Base-by-base conservation (phyloP, 108 stramenopile genomes). In the Cyclostephanos tholiformis region DNA sequence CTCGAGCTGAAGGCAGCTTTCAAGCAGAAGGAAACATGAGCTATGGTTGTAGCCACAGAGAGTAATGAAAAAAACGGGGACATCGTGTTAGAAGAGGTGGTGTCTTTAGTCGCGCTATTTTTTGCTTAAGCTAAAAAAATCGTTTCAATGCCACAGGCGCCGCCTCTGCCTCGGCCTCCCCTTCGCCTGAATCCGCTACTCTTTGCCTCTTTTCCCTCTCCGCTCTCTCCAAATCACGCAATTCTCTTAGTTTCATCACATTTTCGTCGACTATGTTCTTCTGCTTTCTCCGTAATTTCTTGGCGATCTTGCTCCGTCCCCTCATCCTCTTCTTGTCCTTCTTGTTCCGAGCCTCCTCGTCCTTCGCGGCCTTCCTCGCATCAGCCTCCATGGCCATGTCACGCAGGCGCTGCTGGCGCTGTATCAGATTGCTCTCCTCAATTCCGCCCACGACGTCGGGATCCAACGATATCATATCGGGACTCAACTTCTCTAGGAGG, bases 401-500 rank as follows among this genome's bases (percentile, higher is more conserved):
- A 55, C 85, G 48, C 73, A 85, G 46, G 48, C 95, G 77, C 74
- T 89, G 88, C 20, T 56, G 77, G 29, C 85, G 76, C 46, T 71
- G 67, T 32, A 90, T 87, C 10, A 79, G 65, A 58, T 88, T 85
- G 52, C 81, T 82, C 50, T 83, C 89, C 77, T 97, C 97, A 23
- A 98, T 87, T 30, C 82, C 84, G 17, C 96, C 97, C 49, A 99
- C 88, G 13, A 76, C 87, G 46, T 90, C 82, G 9, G 97, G 95
- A 84, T 98, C 96, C 26, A 99, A 74, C 7, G 91, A 82, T 58
- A 99, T 98, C 92, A 97, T 99, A 61, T 97, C 93, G 23, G 95
- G 96, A 65, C 82, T 72, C 27, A 99, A 80, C 82, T 99, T 99
- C 66, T 98, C 97, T 53, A 99, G 73, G 36, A 98, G 86, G 8